These are phyloP conservation scores for Bipolaris sorokiniana DNA, from an alignment of 2,329 filamentous ascomycete species.

Conservation along the genomic window DNA sequence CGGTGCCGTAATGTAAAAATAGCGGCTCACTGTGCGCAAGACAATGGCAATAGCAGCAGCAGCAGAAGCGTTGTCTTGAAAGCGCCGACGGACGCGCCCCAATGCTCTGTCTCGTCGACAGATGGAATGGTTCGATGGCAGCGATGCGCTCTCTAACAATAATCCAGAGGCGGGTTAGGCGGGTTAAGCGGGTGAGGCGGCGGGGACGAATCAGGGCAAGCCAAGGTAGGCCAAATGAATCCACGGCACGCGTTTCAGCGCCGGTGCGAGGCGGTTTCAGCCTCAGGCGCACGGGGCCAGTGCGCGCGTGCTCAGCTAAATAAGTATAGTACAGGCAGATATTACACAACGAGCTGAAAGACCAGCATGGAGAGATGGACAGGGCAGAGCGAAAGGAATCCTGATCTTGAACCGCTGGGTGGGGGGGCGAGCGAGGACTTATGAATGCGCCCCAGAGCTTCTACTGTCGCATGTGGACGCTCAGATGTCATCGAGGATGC, in stretches of 20 bases:
- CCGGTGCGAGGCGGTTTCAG: conserved; percentile 40
- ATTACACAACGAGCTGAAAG: background rate
- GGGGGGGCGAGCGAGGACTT: background rate
- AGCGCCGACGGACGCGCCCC: conserved; percentile 7
- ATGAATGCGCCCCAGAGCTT: background rate
- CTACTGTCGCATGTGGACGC: conserved; percentile 1
- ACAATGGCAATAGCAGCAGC: background rate
- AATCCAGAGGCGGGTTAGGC: conserved; percentile 19
- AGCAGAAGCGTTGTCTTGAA: conserved; percentile 4
- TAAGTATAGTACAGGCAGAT: background rate
- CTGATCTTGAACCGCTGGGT: conserved; percentile 1
- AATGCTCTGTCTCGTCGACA: conserved; percentile 2
- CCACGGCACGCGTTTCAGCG: conserved; percentile 43
- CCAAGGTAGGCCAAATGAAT: conserved; percentile 33
- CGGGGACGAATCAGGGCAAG: conserved; percentile 35
- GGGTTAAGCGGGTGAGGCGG: conserved; percentile 1
- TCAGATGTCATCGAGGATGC: background rate
- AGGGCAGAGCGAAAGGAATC: conserved; percentile 1
- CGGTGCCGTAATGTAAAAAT: conserved; percentile 1
- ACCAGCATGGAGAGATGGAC: background rate
- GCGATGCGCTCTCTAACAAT: conserved; percentile 16
- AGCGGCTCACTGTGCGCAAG: background rate
- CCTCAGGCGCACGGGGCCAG: conserved; percentile 14
- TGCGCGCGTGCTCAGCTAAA: background rate
- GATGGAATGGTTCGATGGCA: conserved; percentile 35